Percentiles rank a stretch among this genome's conserved stretches.
These are phyloP conservation scores for Senna siamea DNA, from an alignment of 306 rosid species.

Conservation along the genomic window DNA sequence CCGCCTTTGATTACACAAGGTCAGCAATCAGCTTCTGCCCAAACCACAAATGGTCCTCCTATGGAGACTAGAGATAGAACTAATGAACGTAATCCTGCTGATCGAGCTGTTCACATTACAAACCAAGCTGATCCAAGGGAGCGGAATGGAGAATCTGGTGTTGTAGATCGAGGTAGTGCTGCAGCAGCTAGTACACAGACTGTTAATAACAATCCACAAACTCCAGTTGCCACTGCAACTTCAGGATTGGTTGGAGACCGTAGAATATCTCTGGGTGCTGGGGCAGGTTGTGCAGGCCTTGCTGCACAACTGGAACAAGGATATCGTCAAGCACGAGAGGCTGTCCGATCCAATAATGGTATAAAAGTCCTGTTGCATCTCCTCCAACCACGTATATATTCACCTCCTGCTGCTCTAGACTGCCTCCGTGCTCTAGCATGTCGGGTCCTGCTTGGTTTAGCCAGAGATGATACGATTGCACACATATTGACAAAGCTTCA, in stretches of 20 bases:
- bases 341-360: constrained; percentile 90
- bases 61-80: constrained; percentile 76
- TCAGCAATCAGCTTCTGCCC: constrained; percentile 68
- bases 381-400: constrained; percentile 85
- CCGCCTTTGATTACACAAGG: constrained; percentile 71
- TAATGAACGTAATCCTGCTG: constrained; percentile 66
- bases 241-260: constrained; percentile 97
- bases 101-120: constrained; percentile 59
- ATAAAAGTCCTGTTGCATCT: constrained; percentile 95
- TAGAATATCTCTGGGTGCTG: constrained; percentile 89
- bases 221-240: constrained; percentile 62
- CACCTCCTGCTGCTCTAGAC: constrained; percentile 89
- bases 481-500: constrained; percentile 97
- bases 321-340: constrained; percentile 93
- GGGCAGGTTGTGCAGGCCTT: constrained; percentile 95
- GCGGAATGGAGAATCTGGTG: constrained; percentile 66
- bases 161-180: constrained; percentile 57
- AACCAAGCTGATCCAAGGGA: constrained; percentile 73
- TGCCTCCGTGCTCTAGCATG: constrained; percentile 98
- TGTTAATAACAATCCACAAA: constrained; percentile 56
- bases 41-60: constrained; percentile 56
- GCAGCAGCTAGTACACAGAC: constrained; percentile 44
- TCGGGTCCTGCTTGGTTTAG: constrained; percentile 94
- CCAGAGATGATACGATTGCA: constrained; percentile 93
- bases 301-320: constrained; percentile 90